phyloP scores from a whole-genome alignment of 331 rosid genomes.

The Ulmus americana region DNA sequence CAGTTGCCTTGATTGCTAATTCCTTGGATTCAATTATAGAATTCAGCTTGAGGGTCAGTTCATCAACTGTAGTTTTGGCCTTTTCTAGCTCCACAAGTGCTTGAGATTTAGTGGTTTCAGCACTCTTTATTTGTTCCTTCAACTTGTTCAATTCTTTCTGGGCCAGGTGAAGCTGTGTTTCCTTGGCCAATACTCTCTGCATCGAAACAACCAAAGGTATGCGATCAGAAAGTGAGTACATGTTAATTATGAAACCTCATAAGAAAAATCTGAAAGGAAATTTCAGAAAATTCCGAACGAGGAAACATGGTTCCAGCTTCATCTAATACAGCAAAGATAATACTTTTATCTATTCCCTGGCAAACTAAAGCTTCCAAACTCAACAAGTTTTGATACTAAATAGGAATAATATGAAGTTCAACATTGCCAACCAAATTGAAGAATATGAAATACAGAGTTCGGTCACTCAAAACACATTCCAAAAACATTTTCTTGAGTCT shows the following conservation, averaged over 20 bases:
- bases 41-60: constrained; percentile 52
- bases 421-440: too few relatives aligned
- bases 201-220: constrained; percentile 22
- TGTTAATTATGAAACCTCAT: neutral
- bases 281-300: too few relatives aligned
- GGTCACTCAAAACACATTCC: too few relatives aligned
- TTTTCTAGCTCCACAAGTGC: constrained; percentile 77
- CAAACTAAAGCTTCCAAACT: too few relatives aligned
- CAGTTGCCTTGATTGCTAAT: constrained; percentile 48
- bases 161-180: constrained; percentile 74
- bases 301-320: too few relatives aligned
- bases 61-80: constrained; percentile 55
- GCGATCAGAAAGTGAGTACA: neutral
- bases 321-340: too few relatives aligned
- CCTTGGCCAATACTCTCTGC: constrained; percentile 80
- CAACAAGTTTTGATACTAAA: too few relatives aligned
- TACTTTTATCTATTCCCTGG: too few relatives aligned
- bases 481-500: too few relatives aligned
- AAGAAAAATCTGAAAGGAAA: too few relatives aligned
- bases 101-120: constrained; percentile 73
- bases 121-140: constrained; percentile 67
- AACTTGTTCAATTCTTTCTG: constrained; percentile 75
- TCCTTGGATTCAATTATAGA: constrained; percentile 60
- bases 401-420: too few relatives aligned
- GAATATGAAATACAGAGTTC: too few relatives aligned